These are phyloP conservation scores for Batkoa obscura DNA, from an alignment of 371 early-diverging fungal species.

Conservation along the genomic window DNA sequence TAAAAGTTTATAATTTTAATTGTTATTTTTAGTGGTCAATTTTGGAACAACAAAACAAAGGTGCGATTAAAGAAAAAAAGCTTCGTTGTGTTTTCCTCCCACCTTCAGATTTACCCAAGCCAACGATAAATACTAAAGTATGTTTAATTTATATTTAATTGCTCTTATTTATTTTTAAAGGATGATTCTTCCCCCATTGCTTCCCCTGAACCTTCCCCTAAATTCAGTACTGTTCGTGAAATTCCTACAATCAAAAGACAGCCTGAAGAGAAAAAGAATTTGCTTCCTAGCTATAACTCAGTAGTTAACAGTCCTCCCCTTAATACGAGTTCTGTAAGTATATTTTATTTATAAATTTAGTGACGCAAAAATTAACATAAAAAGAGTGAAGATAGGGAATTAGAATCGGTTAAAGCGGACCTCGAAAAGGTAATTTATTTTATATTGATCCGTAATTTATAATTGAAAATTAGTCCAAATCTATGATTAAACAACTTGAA, in stretches of 20 bases:
- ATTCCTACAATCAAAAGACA: neutral
- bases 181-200: neutral
- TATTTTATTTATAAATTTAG: neutral
- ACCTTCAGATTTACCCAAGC: constrained; percentile 6
- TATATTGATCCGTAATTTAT: neutral
- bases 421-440: neutral
- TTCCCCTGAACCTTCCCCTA: constrained; percentile 2
- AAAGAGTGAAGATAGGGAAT: too few species aligned
- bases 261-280: neutral
- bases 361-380: neutral
- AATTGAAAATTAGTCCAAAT: constrained; percentile 3
- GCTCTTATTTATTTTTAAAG: neutral
- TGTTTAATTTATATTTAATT: neutral
- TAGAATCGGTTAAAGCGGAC: neutral
- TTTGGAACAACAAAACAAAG: constrained; percentile 25
- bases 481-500: neutral
- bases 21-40: constrained; percentile 26
- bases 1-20: neutral
- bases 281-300: too few species aligned
- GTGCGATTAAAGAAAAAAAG: constrained; percentile 35
- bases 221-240: neutral
- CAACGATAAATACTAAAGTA: neutral
- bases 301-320: neutral
- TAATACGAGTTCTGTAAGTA: neutral
- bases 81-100: constrained; percentile 33